Evolutionary conservation across 371 early-diverging fungal species (phyloP).

Genomic region (Syncephalastrum sp.): DNA sequence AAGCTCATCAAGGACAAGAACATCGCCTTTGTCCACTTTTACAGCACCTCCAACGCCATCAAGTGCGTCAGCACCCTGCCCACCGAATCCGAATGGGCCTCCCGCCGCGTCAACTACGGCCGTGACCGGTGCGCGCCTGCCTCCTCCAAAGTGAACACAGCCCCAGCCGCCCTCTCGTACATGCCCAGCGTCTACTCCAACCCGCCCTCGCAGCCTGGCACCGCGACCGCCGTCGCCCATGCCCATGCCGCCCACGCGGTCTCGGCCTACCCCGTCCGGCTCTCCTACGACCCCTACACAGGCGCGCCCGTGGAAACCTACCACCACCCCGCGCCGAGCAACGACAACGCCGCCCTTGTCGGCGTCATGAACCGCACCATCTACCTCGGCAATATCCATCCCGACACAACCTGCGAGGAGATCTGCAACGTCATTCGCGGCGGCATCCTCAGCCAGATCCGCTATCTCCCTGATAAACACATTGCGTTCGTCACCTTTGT

Average conservation of each 20-base stretch:
- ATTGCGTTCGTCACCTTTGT: slow-evolving; percentile 85
- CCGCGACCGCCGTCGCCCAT: too few species aligned
- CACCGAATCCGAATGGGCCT: slow-evolving; percentile 51
- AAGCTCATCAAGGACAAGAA: slow-evolving; percentile 68
- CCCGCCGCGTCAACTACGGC: slow-evolving; percentile 69
- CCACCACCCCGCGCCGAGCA: slow-evolving; percentile 4
- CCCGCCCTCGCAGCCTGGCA: too few species aligned
- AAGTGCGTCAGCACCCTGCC: slow-evolving; percentile 66
- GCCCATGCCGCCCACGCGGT: too few species aligned
- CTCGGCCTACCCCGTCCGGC: too few species aligned
- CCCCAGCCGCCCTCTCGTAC: too few species aligned
- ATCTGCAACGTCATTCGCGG: slow-evolving; percentile 86
- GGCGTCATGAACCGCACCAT: slow-evolving; percentile 65
- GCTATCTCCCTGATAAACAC: slow-evolving; percentile 72
- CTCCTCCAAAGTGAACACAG: slow-evolving; percentile 1
- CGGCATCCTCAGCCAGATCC: slow-evolving; percentile 74
- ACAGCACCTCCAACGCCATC: slow-evolving; percentile 65
- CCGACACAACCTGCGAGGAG: slow-evolving; percentile 74
- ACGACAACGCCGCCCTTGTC: slow-evolving; percentile 9
- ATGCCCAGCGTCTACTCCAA: too few species aligned
- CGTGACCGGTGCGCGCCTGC: slow-evolving; percentile 72
- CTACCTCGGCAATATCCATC: slow-evolving; percentile 76
- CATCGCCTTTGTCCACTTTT: slow-evolving; percentile 84
- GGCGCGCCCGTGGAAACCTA: slow-evolving; percentile 29
- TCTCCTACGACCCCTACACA: slow-evolving; percentile 28